Evolutionary conservation across 331 rosid genomes (phyloP).

Genomic region (Prunus yedoensis): DNA sequence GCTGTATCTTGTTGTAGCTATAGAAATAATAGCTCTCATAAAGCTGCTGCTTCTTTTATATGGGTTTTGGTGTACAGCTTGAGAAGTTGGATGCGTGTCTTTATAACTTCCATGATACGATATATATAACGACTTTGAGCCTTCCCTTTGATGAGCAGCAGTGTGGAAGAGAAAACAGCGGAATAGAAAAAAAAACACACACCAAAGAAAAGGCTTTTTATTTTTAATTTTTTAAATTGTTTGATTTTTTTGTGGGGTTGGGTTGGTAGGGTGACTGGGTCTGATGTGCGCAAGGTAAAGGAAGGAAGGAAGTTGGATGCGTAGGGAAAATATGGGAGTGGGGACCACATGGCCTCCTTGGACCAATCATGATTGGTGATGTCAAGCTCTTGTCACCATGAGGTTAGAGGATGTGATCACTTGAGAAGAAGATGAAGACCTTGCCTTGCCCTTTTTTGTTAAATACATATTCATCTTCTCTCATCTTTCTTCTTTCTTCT

Average conservation of each 20-base stretch:
- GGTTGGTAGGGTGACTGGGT: slow-evolving; percentile 17
- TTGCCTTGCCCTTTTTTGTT: too few species aligned
- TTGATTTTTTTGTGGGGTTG: neutral
- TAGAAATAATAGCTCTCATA: slow-evolving; percentile 20
- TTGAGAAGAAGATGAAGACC: too few species aligned
- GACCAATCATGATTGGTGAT: slow-evolving; percentile 35
- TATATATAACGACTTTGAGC: neutral
- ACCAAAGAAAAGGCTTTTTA: too few species aligned
- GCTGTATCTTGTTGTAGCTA: neutral
- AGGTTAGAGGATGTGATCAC: slow-evolving; percentile 6
- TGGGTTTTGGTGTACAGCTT: neutral
- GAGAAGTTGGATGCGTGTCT: neutral
- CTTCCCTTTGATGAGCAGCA: neutral
- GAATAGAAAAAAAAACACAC: neutral
- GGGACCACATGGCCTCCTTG: slow-evolving; percentile 33
- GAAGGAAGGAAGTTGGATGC: slow-evolving; percentile 18
- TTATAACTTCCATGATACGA: neutral
- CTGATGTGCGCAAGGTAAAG: slow-evolving; percentile 12
- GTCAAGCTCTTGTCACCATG: slow-evolving; percentile 70
- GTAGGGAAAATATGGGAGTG: slow-evolving; percentile 28
- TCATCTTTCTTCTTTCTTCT: too few species aligned
- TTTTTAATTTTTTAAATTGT: too few species aligned
- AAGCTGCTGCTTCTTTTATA: neutral
- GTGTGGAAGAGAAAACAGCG: slow-evolving; percentile 8
- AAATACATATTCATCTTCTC: too few species aligned